Base-by-base conservation (phyloP, 2,329 filamentous ascomycete species). In the Diaporthe humulicola region DNA sequence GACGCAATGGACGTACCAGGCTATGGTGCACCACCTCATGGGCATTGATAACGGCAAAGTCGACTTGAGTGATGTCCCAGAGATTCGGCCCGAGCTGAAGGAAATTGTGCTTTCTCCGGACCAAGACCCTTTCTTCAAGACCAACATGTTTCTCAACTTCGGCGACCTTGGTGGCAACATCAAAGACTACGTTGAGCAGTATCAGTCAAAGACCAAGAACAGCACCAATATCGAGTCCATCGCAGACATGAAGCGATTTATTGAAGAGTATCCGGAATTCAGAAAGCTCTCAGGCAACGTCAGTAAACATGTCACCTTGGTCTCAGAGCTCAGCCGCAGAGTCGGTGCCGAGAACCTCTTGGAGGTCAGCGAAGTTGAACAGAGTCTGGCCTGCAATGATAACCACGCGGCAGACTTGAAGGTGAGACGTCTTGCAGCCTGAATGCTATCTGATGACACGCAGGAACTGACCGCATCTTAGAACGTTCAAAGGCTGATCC, bases 101-200 rank as follows among this genome's bases (percentile, higher is more conserved):
- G 97, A 99, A 84, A 97, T 99, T 74, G 96, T 98, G 3, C 86
- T 99, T 48, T 98, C 96, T 1, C 96, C 97, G 84, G 97, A 99
- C 77, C 97, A 99, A 84, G 97, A 99, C 81, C 96, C 97, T 0
- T 99, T 99, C 86, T 99, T 99, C 87, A 98, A 90, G 85, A 98
- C 98, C 87, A 98, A 98, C 84, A 98, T 98, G 96, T 98, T 96
- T 79, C 90, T 98, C 80, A 98, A 98, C 82, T 99, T 98, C 83
- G 96, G 96, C 72, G 96, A 98, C 78, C 89, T 99, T 8, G 96
- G 97, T 15, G 94, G 96, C 54, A 98, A 97, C 79, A 98, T 98
- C 82, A 98, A 98, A 83, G 96, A 98, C 73, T 99, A 99, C 79
- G 97, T 99, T 73, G 96, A 98, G 81, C 97, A 98, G 82, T 99